Evolutionary conservation across 1,284 basidiomycete species (phyloP).

Genomic region (Takashimella tepidaria): DNA sequence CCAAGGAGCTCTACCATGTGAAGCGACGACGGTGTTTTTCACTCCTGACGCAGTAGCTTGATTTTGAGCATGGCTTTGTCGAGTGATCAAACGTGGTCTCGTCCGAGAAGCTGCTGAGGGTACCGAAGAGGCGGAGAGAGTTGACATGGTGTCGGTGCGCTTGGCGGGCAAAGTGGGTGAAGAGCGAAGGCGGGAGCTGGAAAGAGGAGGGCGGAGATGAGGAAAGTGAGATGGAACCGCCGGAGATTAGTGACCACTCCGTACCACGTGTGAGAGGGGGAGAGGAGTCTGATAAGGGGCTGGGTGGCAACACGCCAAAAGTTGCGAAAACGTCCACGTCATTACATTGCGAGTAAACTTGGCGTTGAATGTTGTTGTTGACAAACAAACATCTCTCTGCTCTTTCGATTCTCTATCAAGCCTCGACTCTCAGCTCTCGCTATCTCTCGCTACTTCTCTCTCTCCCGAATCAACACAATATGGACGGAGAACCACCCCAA

Average conservation of each 20-base stretch:
- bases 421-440: not conserved
- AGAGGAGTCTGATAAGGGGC: too few relatives aligned
- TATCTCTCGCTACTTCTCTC: not conserved
- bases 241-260: not conserved
- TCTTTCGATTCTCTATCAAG: too few relatives aligned
- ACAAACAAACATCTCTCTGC: not conserved
- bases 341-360: not conserved
- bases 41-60: slow-evolving; percentile 3
- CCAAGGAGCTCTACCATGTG: slow-evolving; percentile 60
- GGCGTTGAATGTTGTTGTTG: not conserved
- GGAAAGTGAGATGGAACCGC: not conserved
- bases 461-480: slow-evolving; percentile 34
- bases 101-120: too few relatives aligned
- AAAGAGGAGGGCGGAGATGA: not conserved
- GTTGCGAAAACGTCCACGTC: not conserved
- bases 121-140: not conserved
- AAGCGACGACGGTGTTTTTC: slow-evolving; percentile 77
- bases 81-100: not conserved
- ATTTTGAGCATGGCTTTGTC: not conserved
- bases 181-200: too few relatives aligned
- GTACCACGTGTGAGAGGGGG: not conserved
- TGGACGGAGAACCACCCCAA: slow-evolving; percentile 83
- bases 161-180: too few relatives aligned
- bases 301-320: too few relatives aligned
- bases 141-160: not conserved